phyloP scores from a whole-genome alignment of 306 rosid species.

The Quercus alba region DNA sequence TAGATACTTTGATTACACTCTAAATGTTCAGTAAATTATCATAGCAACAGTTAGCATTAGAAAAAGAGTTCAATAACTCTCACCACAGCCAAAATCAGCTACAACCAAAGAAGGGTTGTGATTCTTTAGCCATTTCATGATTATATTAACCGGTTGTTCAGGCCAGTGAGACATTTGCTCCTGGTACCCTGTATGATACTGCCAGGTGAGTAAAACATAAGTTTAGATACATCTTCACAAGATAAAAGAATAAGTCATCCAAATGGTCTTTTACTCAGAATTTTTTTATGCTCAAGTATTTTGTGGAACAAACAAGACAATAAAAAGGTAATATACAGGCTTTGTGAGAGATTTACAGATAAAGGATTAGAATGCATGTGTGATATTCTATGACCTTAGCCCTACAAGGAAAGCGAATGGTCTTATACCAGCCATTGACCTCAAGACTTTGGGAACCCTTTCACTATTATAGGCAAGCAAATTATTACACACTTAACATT shows the following conservation, averaged over 20 bases:
- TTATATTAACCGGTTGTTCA: slow-evolving; percentile 76
- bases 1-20: neutral
- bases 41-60: neutral
- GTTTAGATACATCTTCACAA: slow-evolving; percentile 6
- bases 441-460: neutral
- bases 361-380: neutral
- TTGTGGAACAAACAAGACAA: neutral
- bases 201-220: slow-evolving; percentile 34
- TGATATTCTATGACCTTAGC: neutral
- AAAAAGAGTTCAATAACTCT: slow-evolving; percentile 21
- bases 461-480: neutral
- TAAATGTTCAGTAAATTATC: neutral
- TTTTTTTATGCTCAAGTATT: neutral
- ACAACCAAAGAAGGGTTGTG: slow-evolving; percentile 67
- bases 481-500: neutral
- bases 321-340: neutral
- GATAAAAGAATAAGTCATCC: slow-evolving; percentile 9
- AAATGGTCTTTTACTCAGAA: neutral
- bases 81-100: slow-evolving; percentile 98
- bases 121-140: slow-evolving; percentile 74
- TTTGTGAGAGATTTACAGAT: neutral
- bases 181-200: slow-evolving; percentile 96
- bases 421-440: neutral
- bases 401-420: neutral
- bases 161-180: slow-evolving; percentile 95